Evolutionary conservation across 179 eudicot species (phyloP).

Genomic region (Spinacia oleracea): DNA sequence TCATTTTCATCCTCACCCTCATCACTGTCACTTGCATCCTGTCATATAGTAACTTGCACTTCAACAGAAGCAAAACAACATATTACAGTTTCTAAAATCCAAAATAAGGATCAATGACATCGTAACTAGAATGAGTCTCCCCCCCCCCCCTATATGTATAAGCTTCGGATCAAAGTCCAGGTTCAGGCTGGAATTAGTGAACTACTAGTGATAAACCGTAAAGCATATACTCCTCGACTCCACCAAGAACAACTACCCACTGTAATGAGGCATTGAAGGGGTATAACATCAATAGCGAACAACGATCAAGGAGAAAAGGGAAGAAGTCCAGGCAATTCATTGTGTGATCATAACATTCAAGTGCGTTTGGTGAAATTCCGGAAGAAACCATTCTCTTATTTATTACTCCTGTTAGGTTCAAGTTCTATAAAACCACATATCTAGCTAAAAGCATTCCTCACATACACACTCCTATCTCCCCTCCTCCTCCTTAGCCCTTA

Average conservation of each 20-base stretch:
- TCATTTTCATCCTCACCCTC: slow-evolving; percentile 35
- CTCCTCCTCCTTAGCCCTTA: too few species aligned
- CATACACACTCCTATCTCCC: too few species aligned
- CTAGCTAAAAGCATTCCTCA: too few species aligned
- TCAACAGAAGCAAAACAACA: background rate
- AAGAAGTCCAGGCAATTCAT: background rate
- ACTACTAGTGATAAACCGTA: background rate
- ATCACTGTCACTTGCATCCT: slow-evolving; percentile 46
- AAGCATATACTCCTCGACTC: background rate
- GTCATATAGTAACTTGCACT: background rate
- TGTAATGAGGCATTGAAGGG: too few species aligned
- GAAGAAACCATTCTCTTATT: too few species aligned
- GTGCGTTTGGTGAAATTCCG: too few species aligned
- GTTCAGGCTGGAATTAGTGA: background rate
- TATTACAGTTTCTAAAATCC: background rate
- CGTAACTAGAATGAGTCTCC: too few species aligned
- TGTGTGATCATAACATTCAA: too few species aligned
- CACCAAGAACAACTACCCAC: background rate
- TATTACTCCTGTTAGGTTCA: too few species aligned
- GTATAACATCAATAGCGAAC: background rate
- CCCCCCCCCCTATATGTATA: too few species aligned
- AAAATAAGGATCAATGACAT: background rate
- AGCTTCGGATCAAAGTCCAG: too few species aligned
- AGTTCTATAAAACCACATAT: too few species aligned
- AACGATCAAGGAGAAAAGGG: background rate